A percentile compares a stretch with the other conserved stretches of the same genome.
Evolutionary conservation across 495 filamentous ascomycete genomes (phyloP).

Genomic region (Hypoxylon rickii): DNA sequence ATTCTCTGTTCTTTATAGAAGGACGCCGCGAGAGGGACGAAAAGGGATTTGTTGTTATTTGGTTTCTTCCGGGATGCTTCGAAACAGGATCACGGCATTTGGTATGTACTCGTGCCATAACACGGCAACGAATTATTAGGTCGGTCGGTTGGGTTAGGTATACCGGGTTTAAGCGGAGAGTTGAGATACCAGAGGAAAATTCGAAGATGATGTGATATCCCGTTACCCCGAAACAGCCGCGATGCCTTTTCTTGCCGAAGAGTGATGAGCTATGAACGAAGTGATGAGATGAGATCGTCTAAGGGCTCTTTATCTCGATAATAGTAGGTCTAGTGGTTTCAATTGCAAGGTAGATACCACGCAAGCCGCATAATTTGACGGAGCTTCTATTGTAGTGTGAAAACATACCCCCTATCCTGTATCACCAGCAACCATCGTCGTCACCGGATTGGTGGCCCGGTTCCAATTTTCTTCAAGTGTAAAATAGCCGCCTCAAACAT

Average conservation of each 20-base stretch:
- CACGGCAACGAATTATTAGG: background rate
- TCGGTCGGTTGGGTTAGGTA: background rate
- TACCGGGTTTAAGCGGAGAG: background rate
- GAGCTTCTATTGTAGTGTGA: too few relatives aligned
- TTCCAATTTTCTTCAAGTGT: too few relatives aligned
- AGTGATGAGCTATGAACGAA: background rate
- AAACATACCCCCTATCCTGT: too few relatives aligned
- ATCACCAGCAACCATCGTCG: too few relatives aligned
- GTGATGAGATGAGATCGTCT: background rate
- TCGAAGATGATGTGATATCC: background rate
- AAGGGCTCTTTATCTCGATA: background rate
- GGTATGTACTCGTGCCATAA: background rate
- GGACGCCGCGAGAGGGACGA: constrained; percentile 3
- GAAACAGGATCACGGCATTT: background rate
- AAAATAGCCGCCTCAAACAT: too few relatives aligned
- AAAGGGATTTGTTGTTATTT: background rate
- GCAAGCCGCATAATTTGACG: too few relatives aligned
- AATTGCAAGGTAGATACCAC: too few relatives aligned
- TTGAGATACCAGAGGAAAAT: background rate
- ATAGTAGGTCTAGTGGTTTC: too few relatives aligned
- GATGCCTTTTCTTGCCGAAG: background rate
- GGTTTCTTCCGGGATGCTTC: background rate
- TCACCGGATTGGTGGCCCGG: too few relatives aligned
- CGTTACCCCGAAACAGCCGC: background rate
- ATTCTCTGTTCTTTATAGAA: background rate